Base-by-base conservation (phyloP, 805 yeast species). In the Phaffomyces thermotolerans region DNA sequence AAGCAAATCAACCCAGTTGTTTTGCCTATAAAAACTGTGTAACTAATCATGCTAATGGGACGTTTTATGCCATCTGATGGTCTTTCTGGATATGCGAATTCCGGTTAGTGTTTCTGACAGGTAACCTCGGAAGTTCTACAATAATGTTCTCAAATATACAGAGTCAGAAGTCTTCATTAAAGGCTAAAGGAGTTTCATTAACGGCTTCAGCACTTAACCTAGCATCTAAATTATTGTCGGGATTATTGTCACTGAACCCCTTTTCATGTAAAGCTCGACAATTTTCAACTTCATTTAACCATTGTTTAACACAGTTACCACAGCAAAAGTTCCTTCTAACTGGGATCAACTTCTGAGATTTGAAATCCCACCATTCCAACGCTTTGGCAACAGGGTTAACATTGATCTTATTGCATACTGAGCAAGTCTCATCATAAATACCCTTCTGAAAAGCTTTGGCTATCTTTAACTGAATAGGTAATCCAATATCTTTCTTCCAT, bases 321-420 rank as follows among this genome's bases (percentile, higher is more conserved):
- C 75, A 66, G 50, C 85, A 79, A 49, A 79, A 79, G 46, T 71
- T 71, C 34, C 75, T 62, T 52, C 73, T 71, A 24, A 79, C 65
- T 0, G 86, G 84, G 4, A 78, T 59, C 31, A 66, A 56, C 32
- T 60, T 65, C 44, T 78, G 72, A 33, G 66, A 71, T 40, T 73
- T 65, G 38, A 78, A 66, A 51, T 79, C 80, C 85, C 86, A 79
- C 84, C 84, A 79, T 54, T 79, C 85, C 47, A 72, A 55, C 1
- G 73, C 68, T 51, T 79, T 81, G 0, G 84, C 84, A 13, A 70
- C 67, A 3, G 81, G 75, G 43, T 78, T 79, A 7, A 78, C 71
- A 4, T 73, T 65, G n/a, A 70, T 63, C 4, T 58, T 45, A 8
- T 65, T 59, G 57, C 86, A 79, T 35, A 65, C 63, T 4, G 77